phyloP scores from a whole-genome alignment of 1,139 yeast species.

The Waltiozyma sp. region DNA sequence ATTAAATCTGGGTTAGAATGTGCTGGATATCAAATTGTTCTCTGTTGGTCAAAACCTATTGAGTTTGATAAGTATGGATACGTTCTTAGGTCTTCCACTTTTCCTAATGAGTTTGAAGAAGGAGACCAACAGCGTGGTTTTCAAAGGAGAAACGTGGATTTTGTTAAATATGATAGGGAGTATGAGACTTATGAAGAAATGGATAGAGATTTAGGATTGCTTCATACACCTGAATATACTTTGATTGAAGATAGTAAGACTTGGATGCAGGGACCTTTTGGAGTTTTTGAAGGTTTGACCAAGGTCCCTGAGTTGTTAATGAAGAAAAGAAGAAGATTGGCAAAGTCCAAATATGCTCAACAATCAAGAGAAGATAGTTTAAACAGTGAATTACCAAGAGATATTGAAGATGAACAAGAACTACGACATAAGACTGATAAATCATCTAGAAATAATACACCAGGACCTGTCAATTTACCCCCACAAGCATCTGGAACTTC shows the following conservation, averaged over 20 bases:
- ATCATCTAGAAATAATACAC: neutral
- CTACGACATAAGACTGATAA: neutral
- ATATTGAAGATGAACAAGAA: neutral
- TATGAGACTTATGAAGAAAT: slow-evolving; percentile 73
- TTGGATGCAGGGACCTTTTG: slow-evolving; percentile 68
- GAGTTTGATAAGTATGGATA: slow-evolving; percentile 31
- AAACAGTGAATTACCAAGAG: neutral
- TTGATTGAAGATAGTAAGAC: slow-evolving; percentile 39
- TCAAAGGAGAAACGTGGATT: slow-evolving; percentile 66
- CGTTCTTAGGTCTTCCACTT: slow-evolving; percentile 14
- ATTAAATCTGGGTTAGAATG: slow-evolving; percentile 48
- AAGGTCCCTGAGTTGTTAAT: slow-evolving; percentile 13
- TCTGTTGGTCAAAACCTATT: slow-evolving; percentile 63
- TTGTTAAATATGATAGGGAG: slow-evolving; percentile 55
- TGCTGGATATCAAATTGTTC: slow-evolving; percentile 73
- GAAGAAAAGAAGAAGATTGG: slow-evolving; percentile 18
- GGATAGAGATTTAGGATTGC: slow-evolving; percentile 56
- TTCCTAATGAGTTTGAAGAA: slow-evolving; percentile 13
- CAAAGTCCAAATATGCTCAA: slow-evolving; percentile 15
- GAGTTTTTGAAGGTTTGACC: slow-evolving; percentile 44
- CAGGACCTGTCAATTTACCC: neutral
- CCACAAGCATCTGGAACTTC: neutral
- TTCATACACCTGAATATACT: slow-evolving; percentile 41
- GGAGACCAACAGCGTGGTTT: slow-evolving; percentile 31
- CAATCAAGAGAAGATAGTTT: slow-evolving; percentile 21